phyloP scores from a whole-genome alignment of 2,329 filamentous ascomycete genomes.

The Cladosporium sp. region DNA sequence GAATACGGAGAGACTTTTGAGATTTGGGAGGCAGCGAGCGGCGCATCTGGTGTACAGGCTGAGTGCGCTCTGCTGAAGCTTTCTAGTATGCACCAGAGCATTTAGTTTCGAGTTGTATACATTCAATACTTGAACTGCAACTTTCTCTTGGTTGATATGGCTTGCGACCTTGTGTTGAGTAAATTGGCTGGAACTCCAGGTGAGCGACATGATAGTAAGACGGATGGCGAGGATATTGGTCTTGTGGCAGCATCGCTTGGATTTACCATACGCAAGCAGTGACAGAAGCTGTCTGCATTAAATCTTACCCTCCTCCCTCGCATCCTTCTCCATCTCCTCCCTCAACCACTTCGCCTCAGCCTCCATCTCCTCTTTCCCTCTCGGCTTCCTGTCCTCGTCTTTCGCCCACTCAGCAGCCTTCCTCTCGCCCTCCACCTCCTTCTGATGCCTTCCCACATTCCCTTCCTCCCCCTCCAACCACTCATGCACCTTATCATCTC shows the following conservation, averaged over 20 bases:
- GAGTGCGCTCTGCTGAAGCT: neutral
- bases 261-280: neutral
- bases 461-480: constrained; percentile 82
- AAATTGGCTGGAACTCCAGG: neutral
- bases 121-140: neutral
- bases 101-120: constrained; percentile 9
- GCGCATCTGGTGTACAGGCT: constrained; percentile 11
- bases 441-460: constrained; percentile 73
- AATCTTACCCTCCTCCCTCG: constrained; percentile 24
- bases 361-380: constrained; percentile 75
- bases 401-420: constrained; percentile 59
- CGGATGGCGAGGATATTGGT: neutral
- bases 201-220: neutral
- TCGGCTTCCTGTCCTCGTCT: constrained; percentile 62
- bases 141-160: neutral
- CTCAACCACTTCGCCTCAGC: constrained; percentile 72
- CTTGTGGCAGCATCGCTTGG: neutral
- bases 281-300: neutral
- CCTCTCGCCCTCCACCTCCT: constrained; percentile 47
- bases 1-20: neutral
- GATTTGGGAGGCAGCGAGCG: constrained; percentile 9
- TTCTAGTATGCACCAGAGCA: constrained; percentile 16
- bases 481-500: constrained; percentile 77
- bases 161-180: neutral
- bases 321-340: constrained; percentile 54